Conservation (phyloP, 1,284 basidiomycete genomes). For the Austropuccinia psidii region DNA sequence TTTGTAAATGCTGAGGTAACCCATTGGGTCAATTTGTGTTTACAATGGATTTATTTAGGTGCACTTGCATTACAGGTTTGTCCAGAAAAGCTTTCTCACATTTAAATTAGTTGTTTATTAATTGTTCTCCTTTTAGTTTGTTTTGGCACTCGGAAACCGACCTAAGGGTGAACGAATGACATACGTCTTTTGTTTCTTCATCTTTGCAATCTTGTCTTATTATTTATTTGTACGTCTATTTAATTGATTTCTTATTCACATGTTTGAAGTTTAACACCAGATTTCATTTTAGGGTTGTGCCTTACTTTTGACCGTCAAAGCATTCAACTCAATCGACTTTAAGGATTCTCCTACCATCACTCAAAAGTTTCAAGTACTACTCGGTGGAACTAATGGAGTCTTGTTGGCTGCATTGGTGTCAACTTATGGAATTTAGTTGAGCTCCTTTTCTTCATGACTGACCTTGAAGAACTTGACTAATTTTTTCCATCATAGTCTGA, state of each 20-base stretch:
- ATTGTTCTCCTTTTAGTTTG: conserved; percentile 53
- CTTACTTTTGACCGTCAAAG: conserved; percentile 18
- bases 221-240: conserved; percentile 42
- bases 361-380: conserved; percentile 53
- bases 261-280: not conserved
- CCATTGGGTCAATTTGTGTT: conserved; percentile 73
- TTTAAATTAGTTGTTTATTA: not conserved
- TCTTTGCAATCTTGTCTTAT: conserved; percentile 47
- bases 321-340: conserved; percentile 15
- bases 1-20: conserved; percentile 21
- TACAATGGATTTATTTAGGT: conserved; percentile 80
- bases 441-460: not conserved
- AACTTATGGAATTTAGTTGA: conserved; percentile 59
- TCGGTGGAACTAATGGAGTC: conserved; percentile 68
- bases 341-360: conserved; percentile 22
- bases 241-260: conserved; percentile 35
- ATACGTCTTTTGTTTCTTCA: conserved; percentile 73
- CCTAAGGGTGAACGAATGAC: conserved; percentile 84
- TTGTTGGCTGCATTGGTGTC: conserved; percentile 79
- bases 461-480: not conserved
- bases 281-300: conserved; percentile 18
- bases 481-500: conserved; percentile 55
- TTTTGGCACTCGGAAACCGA: conserved; percentile 82
- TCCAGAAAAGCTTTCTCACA: not conserved
- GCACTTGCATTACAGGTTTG: conserved; percentile 64